A percentile compares a stretch with the other conserved stretches of the same genome.
These are phyloP conservation scores for Myrica gale DNA, from an alignment of 306 rosid genomes.

Conservation along the genomic window DNA sequence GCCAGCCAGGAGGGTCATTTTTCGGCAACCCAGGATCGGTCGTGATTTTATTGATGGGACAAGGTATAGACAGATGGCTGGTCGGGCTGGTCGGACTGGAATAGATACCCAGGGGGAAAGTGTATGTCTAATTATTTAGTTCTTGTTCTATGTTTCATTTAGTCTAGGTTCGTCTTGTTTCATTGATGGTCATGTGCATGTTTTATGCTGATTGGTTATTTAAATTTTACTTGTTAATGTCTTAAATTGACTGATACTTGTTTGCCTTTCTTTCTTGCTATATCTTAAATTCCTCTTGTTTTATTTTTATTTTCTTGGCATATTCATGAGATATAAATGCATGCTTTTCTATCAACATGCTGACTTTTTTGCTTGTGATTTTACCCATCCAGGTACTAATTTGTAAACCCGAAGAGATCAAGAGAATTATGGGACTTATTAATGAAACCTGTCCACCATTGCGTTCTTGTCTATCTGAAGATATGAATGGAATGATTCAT, in stretches of 20 bases:
- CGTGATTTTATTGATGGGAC: conserved; percentile 92
- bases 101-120: conserved; percentile 97
- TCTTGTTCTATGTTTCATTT: conserved; percentile 15
- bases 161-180: conserved; percentile 8
- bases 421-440: conserved; percentile 67
- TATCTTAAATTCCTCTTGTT: background rate
- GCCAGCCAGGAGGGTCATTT: conserved; percentile 96
- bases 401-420: conserved; percentile 84
- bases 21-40: conserved; percentile 93
- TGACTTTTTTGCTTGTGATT: conserved; percentile 13
- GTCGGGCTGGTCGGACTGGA: conserved; percentile 99
- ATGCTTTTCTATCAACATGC: conserved; percentile 14
- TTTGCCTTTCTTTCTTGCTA: conserved; percentile 5
- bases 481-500: conserved; percentile 93
- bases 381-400: conserved; percentile 58
- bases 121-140: conserved; percentile 43
- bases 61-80: conserved; percentile 95
- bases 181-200: background rate
- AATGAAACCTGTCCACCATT: conserved; percentile 83
- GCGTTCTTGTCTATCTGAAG: conserved; percentile 91
- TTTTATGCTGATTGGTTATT: conserved; percentile 9
- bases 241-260: conserved; percentile 5
- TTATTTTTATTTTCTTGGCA: background rate
- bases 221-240: background rate
- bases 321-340: conserved; percentile 16